Conservation (phyloP, 257 asterid genomes). For the Solanum tarijense region DNA sequence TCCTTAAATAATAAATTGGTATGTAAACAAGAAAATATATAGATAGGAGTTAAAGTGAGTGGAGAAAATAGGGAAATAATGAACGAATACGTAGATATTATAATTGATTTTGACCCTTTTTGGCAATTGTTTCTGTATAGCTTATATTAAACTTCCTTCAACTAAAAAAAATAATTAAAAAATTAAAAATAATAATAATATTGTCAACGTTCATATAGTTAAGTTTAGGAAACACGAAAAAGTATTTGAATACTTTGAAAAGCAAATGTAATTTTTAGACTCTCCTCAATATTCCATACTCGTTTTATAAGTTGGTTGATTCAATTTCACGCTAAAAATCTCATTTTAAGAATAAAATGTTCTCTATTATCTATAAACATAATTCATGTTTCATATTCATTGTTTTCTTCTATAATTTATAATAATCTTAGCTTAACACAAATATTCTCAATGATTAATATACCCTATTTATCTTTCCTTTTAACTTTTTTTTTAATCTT, state of each 20-base stretch:
- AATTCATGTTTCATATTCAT: neutral
- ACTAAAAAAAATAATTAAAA: neutral
- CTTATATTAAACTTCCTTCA: neutral
- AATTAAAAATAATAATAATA: neutral
- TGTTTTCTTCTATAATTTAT: neutral
- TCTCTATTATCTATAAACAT: neutral
- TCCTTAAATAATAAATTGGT: neutral
- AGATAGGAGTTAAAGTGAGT: neutral
- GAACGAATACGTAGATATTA: neutral
- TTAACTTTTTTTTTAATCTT: neutral
- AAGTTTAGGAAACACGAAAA: neutral
- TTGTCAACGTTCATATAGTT: neutral
- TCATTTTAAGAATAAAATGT: neutral
- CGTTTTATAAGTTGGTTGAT: neutral
- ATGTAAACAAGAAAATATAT: neutral
- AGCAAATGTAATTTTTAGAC: neutral
- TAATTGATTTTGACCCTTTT: neutral
- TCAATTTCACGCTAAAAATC: neutral
- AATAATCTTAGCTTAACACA: neutral
- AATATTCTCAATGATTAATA: neutral
- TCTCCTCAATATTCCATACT: neutral
- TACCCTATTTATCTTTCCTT: neutral
- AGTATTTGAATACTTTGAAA: neutral
- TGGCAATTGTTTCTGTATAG: neutral
- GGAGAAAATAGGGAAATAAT: neutral